phyloP scores from a whole-genome alignment of 306 rosid genomes.

The Vigna trinervia region DNA sequence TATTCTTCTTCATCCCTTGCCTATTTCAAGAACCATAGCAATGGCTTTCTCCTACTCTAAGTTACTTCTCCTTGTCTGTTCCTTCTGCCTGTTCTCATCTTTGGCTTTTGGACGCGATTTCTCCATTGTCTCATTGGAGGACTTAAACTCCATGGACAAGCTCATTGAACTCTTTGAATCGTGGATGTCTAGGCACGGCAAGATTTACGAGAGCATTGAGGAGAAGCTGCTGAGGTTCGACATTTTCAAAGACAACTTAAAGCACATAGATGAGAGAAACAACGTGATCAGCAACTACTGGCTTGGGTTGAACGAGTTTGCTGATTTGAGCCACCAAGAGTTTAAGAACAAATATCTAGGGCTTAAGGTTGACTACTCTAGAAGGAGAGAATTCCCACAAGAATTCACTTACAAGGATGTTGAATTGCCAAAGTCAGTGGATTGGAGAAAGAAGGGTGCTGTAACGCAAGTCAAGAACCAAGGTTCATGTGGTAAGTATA shows the following conservation, averaged over 20 bases:
- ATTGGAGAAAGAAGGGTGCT: slow-evolving; percentile 83
- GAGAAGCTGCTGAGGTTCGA: slow-evolving; percentile 70
- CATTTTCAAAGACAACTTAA: slow-evolving; percentile 59
- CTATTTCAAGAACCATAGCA: not conserved
- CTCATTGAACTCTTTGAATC: slow-evolving; percentile 64
- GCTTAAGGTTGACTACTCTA: slow-evolving; percentile 46
- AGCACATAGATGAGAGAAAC: slow-evolving; percentile 59
- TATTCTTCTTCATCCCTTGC: slow-evolving; percentile 42
- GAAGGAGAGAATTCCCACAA: slow-evolving; percentile 46
- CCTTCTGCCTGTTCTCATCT: slow-evolving; percentile 40
- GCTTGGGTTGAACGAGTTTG: slow-evolving; percentile 80
- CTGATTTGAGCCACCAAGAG: slow-evolving; percentile 73
- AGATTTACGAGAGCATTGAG: slow-evolving; percentile 62
- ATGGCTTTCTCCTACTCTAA: slow-evolving; percentile 52
- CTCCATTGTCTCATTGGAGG: slow-evolving; percentile 67
- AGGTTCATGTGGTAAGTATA: slow-evolving; percentile 73
- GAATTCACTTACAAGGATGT: slow-evolving; percentile 56
- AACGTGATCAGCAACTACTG: slow-evolving; percentile 61
- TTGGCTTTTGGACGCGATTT: slow-evolving; percentile 50
- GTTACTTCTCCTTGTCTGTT: slow-evolving; percentile 44
- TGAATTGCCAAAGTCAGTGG: slow-evolving; percentile 71
- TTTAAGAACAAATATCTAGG: slow-evolving; percentile 58
- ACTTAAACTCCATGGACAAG: slow-evolving; percentile 64
- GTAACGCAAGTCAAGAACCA: slow-evolving; percentile 70
- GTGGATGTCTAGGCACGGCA: slow-evolving; percentile 67